A percentile compares a stretch with the other conserved stretches of the same genome.
These are phyloP conservation scores for Diaporthe velutina DNA, from an alignment of 2,329 filamentous ascomycete species.

Conservation along the genomic window DNA sequence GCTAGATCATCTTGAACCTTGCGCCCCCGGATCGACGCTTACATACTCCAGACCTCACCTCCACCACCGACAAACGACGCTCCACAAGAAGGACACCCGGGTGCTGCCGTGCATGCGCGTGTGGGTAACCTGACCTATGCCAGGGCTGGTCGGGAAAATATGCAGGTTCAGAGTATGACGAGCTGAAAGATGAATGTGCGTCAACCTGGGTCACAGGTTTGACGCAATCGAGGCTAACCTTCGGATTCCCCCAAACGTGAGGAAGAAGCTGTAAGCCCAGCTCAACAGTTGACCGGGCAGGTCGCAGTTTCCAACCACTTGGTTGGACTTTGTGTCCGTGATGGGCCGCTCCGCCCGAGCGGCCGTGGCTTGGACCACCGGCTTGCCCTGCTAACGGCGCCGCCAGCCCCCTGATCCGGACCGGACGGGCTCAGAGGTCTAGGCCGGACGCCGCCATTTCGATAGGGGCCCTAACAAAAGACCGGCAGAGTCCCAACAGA, in stretches of 20 bases:
- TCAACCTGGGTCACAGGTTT: conserved; percentile 6
- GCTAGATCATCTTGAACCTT: neutral
- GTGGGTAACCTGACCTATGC: neutral
- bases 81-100: conserved; percentile 1
- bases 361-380: conserved; percentile 1
- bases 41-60: neutral
- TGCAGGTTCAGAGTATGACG: conserved; percentile 6
- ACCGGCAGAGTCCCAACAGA: neutral
- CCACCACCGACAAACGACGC: neutral
- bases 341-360: conserved; percentile 2
- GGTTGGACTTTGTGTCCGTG: conserved; percentile 1
- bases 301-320: neutral
- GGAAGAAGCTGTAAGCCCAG: no score
- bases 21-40: conserved; percentile 21
- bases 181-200: conserved; percentile 15
- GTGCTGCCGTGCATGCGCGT: conserved; percentile 13
- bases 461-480: neutral
- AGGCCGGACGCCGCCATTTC: neutral
- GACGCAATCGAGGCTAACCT: conserved; percentile 1
- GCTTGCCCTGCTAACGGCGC: conserved; percentile 9
- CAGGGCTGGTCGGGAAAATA: neutral
- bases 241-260: neutral
- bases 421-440: neutral
- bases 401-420: conserved; percentile 11
- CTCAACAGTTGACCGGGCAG: neutral